Percentiles rank a stretch among this genome's conserved stretches.
Evolutionary conservation across 2,329 filamentous ascomycete species (phyloP).

Genomic region (Huntiella decipiens): DNA sequence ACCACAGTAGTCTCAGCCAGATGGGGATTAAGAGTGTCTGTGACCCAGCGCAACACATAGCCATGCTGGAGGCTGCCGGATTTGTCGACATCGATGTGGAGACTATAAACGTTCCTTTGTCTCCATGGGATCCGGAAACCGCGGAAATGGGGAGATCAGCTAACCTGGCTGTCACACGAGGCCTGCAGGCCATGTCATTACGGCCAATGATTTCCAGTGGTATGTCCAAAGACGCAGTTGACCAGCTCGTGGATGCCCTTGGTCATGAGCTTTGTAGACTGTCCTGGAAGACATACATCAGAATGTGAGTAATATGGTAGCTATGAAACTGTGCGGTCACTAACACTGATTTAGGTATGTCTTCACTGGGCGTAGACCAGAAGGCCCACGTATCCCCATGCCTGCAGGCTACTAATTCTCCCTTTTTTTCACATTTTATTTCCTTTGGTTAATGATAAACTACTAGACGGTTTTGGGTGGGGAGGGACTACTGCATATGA

Average conservation of each 20-base stretch:
- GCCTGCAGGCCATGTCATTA: slow-evolving; percentile 53
- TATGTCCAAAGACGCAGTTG: slow-evolving; percentile 37
- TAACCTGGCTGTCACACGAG: slow-evolving; percentile 56
- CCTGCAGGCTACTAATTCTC: neutral
- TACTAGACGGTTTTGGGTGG: no score
- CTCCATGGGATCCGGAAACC: slow-evolving; percentile 48
- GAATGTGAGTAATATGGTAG: slow-evolving; percentile 40
- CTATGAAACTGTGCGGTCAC: slow-evolving; percentile 9
- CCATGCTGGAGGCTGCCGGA: slow-evolving; percentile 47
- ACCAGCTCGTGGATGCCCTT: slow-evolving; percentile 40
- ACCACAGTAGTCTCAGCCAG: neutral
- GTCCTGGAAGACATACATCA: slow-evolving; percentile 53
- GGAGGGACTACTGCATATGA: no score
- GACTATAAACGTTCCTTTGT: slow-evolving; percentile 51
- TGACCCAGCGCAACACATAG: slow-evolving; percentile 12
- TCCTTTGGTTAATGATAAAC: neutral
- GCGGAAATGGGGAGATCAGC: slow-evolving; percentile 65
- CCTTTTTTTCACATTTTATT: neutral
- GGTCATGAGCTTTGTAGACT: slow-evolving; percentile 50
- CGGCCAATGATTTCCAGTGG: slow-evolving; percentile 45
- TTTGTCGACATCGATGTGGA: slow-evolving; percentile 64
- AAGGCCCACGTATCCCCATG: neutral
- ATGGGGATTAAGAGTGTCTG: neutral
- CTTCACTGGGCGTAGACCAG: slow-evolving; percentile 18
- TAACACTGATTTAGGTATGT: slow-evolving; percentile 15